These are phyloP conservation scores for Vigna trinervia DNA, from an alignment of 306 rosid species.

Conservation along the genomic window DNA sequence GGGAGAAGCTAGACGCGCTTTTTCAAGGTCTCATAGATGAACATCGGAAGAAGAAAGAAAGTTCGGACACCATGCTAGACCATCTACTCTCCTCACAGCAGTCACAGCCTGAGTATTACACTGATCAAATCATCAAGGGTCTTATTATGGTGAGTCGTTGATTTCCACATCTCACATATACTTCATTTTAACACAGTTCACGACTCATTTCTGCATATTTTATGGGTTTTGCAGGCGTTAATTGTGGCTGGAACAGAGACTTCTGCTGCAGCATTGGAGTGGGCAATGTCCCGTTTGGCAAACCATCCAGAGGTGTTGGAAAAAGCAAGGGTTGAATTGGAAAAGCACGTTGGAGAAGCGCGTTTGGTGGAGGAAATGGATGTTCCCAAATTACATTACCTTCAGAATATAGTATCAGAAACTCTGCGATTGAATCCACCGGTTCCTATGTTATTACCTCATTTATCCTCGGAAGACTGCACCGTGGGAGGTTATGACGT, in stretches of 20 bases:
- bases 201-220: no score
- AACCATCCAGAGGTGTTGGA: slow-evolving; percentile 52
- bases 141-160: slow-evolving; percentile 51
- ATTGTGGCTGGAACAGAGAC: slow-evolving; percentile 66
- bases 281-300: slow-evolving; percentile 62
- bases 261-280: slow-evolving; percentile 59
- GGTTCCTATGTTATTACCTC: slow-evolving; percentile 53
- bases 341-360: neutral
- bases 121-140: slow-evolving; percentile 71
- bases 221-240: slow-evolving; percentile 42
- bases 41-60: slow-evolving; percentile 41
- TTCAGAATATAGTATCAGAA: slow-evolving; percentile 57
- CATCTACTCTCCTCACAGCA: slow-evolving; percentile 59
- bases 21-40: slow-evolving; percentile 71
- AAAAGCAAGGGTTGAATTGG: neutral
- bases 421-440: slow-evolving; percentile 58
- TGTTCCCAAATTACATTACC: slow-evolving; percentile 53
- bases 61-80: slow-evolving; percentile 55
- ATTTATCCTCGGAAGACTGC: slow-evolving; percentile 54
- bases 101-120: slow-evolving; percentile 60
- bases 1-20: slow-evolving; percentile 45
- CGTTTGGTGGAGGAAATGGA: slow-evolving; percentile 55
- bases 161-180: no score
- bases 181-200: no score
- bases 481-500: slow-evolving; percentile 53